Evolutionary conservation across 192 early-diverging fungal species (phyloP), one percentile per base, ranked within the genome.

Genomic region (Gonapodya prolifera): DNA sequence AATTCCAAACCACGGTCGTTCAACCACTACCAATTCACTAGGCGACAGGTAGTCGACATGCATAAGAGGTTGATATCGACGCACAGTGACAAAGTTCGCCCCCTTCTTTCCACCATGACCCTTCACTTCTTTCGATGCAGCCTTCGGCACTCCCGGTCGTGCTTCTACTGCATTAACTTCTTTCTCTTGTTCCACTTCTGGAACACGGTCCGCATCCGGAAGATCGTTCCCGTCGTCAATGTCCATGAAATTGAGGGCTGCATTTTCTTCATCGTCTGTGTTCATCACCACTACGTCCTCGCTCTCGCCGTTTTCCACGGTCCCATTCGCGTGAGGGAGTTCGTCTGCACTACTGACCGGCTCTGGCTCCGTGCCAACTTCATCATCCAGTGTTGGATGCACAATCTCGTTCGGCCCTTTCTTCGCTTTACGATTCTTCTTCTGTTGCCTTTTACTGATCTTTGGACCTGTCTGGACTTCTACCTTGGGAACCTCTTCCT

Each of bases 31-130:
- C 84, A 97, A 84, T 61, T 93, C 90, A 81, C 90, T 85, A 28
- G 80, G 80, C 69, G 84, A 90, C 23, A 95, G 34, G 81, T 92
- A 94, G 73, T 89, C 91, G 75, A 91, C 86, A 79, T 85, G 89
- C 89, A 98, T 91, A 71, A 96, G 79, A 69, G 89, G 91, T 79
- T 94, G 92, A 85, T 93, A 98, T 78, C 93, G 91, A 81, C 90
- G 86, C 61, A 91, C 84, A 76, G 94, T 84, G 75, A 84, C 82
- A 80, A 94, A 91, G 81, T 90, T 91, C 71, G 82, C 76, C n/a
- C 81, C 84, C 75, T 61, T 23, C 45, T 61, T 61, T 16, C 45
- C 45, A n/a, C n/a, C n/a, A n/a, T n/a, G n/a, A n/a, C n/a, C n/a
- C n/a, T n/a, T n/a, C n/a, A n/a, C n/a, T n/a, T n/a, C n/a, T 23